phyloP scores from a whole-genome alignment of 2,329 filamentous ascomycete genomes.

The Grosmannia penicillata region DNA sequence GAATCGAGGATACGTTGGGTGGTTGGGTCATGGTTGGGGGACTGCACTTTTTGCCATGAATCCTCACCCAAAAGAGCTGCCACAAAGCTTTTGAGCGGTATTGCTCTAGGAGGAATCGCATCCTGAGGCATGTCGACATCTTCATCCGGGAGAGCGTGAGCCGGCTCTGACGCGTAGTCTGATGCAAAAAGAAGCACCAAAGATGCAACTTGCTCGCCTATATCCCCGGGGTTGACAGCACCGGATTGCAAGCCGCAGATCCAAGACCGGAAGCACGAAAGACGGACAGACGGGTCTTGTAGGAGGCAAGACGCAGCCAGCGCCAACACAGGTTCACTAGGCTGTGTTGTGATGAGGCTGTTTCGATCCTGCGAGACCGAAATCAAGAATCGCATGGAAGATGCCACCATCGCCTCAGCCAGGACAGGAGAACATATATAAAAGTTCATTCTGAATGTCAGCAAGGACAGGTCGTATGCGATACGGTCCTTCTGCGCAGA shows the following conservation, averaged over 20 bases:
- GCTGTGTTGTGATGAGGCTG: constrained; percentile 1
- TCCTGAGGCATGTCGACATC: background rate
- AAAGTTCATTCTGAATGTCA: constrained; percentile 1
- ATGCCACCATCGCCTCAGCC: constrained; percentile 1
- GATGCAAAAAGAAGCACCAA: constrained; percentile 1
- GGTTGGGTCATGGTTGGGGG: background rate
- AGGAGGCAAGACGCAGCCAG: constrained; percentile 1
- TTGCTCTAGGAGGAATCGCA: background rate
- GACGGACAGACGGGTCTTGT: background rate
- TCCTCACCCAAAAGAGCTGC: background rate
- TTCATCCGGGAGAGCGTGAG: background rate
- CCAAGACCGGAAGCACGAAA: background rate
- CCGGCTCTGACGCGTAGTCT: background rate
- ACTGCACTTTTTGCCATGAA: background rate
- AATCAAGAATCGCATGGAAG: background rate
- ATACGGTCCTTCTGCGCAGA: background rate
- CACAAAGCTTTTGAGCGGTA: background rate
- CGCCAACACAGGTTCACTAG: constrained; percentile 2
- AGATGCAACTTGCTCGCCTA: constrained; percentile 1
- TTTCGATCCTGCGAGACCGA: background rate
- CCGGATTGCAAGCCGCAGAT: background rate
- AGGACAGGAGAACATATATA: background rate
- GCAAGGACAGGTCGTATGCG: background rate
- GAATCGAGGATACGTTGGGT: background rate
- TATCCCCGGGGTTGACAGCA: background rate